Evolutionary conservation across 352 stramenopile genomes (phyloP), one percentile per base, ranked within the genome.

Genomic region (Phytopythium ostracodes): DNA sequence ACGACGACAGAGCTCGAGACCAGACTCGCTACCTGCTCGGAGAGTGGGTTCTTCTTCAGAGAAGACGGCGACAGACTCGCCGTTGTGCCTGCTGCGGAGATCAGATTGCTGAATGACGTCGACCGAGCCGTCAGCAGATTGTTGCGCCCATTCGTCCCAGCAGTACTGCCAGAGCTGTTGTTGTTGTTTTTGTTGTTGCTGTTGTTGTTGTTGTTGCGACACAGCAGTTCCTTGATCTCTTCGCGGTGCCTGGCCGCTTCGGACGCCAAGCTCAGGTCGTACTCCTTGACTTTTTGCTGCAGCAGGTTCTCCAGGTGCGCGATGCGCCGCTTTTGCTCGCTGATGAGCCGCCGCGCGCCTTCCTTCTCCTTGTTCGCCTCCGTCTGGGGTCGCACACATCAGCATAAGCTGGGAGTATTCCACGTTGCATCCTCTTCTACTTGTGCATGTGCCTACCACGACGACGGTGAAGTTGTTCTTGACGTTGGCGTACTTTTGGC

Each of bases 311-410:
- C 80, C 18, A 93, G 60, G 5, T 64, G 56, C 1, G 62, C 42
- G 58, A 89, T 86, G 17, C 65, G 72, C 20, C 73, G 69, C 12
- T 79, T 81, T 60, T 89, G 72, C 18, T 91, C 79, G 31, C 72
- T 80, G 33, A 88, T 78, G 0, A 71, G 49, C 54, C 76, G 76
- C 22, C 81, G 63, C 3, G 78, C 67, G 60, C 82, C 78, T 56
- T 92, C 81, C 52, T 89, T 92, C 8, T 91, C 84, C 61, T 86
- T 84, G 12, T 75, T 87, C 10, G 84, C 80, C 68, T 91, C 81
- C 15, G 69, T 88, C 84, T 93, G 14, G 2, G n/a, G 7, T 31
- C 22, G 17, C 44, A 27, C 22, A 31, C 11, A 20, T 14, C 44
- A 51, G 0, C 14, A 35, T 12, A 33, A 43, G n/a, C 38, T 9